Percentiles rank a stretch among this genome's conserved stretches.
Evolutionary conservation across 177 flowering plant species (phyloP).

Genomic region (Vitis hybrid): DNA sequence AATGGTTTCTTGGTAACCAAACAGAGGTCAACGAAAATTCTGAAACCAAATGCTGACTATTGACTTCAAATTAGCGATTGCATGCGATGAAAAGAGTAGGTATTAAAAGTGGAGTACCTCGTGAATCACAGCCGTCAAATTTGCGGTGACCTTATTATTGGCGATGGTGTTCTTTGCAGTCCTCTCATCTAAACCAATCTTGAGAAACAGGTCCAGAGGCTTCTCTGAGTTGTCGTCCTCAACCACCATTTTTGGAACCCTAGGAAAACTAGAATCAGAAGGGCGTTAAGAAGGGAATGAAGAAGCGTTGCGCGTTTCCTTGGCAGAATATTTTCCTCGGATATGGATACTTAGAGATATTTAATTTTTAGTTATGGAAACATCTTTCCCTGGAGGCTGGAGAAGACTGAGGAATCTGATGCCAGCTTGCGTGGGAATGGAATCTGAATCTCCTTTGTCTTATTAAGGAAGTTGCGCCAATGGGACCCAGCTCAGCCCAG

Average conservation of each 20-base stretch:
- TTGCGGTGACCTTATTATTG: conserved; percentile 74
- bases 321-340: too few species aligned
- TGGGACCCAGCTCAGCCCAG: too few species aligned
- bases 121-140: conserved; percentile 64
- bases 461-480: too few species aligned
- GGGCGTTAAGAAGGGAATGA: not conserved
- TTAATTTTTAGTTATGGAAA: too few species aligned
- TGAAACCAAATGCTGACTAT: too few species aligned
- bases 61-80: not conserved
- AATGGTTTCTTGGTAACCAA: not conserved
- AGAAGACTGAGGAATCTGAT: too few species aligned
- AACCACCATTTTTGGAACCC: conserved; percentile 17
- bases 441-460: too few species aligned
- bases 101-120: conserved; percentile 45
- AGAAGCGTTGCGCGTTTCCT: not conserved
- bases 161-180: conserved; percentile 80
- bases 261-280: not conserved
- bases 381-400: too few species aligned
- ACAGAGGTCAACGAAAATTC: not conserved
- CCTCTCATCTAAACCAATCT: conserved; percentile 69
- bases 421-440: too few species aligned
- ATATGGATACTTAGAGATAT: too few species aligned
- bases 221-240: conserved; percentile 30
- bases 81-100: not conserved
- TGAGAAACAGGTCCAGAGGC: conserved; percentile 58